Evolutionary conservation across 1,139 yeast genomes (phyloP), one percentile per base, ranked within the genome.

Genomic region (Suhomyces maxii): DNA sequence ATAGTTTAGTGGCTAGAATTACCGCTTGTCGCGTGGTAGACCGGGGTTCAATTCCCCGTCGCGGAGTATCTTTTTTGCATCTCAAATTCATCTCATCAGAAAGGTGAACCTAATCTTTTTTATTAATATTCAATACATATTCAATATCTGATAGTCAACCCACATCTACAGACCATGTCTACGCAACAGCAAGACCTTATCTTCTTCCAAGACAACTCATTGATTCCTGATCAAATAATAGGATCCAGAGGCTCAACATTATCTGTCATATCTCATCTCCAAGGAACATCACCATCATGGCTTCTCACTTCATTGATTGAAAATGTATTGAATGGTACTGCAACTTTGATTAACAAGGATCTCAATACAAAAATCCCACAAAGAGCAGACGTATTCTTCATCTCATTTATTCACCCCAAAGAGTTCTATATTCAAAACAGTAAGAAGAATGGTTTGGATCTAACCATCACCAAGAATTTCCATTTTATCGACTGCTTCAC

Each of bases 21-120:
- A 61, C 73, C 74, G 74, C 68, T 69, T 70, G 74, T 69, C 78
- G 77, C 82, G 79, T 73, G 82, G 82, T 74, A 73, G 83, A 78
- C 82, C 83, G 81, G 83, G 83, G 83, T 78, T 78, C 83, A 75
- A 78, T 78, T 78, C 83, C 83, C 83, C 81, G 83, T 78, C 80
- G 77, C 80, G 82, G 82, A 78, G 83, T 57, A 52, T 49, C n/a
- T 11, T 25, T 14, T 26, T 38, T 18, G 23, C 23, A 18, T 18
- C 23, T 18, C 23, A 28, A 28, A 9, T 28, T 28, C 31, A 9
- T 9, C 31, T 28, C 31, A 28, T 28, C 31, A 9, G n/a, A 28
- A 18, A 18, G 23, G 23, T 18, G 23, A 18, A 18, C 23, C 23
- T 18, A 18, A 18, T 18, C 23, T 18, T 18, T 18, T 18, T 18